These are phyloP conservation scores for Actinomortierella ambigua DNA, from an alignment of 371 early-diverging fungal species.

Conservation along the genomic window DNA sequence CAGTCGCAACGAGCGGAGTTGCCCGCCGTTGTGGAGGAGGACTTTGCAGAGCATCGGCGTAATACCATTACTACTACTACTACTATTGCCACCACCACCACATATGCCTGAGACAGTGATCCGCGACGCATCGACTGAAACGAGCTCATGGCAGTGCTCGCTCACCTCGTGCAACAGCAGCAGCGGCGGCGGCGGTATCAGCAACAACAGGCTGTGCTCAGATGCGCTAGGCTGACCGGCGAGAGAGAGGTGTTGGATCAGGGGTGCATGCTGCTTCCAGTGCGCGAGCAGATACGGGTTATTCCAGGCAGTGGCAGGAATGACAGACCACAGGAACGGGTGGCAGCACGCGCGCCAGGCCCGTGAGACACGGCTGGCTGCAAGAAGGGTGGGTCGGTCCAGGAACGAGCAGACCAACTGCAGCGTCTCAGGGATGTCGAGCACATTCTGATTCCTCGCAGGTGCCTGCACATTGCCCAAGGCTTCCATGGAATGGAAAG, in stretches of 20 bases:
- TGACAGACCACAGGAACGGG: constrained; percentile 20
- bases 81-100: no score
- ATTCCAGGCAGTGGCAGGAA: constrained; percentile 28
- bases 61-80: no score
- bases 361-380: constrained; percentile 20
- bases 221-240: no score
- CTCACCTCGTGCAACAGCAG: no score
- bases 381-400: constrained; percentile 16
- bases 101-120: no score
- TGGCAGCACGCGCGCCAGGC: constrained; percentile 17
- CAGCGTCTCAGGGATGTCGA: constrained; percentile 17
- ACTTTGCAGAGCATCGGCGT: no score
- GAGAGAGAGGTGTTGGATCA: constrained; percentile 12
- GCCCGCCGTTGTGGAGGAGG: constrained; percentile 9
- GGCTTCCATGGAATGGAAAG: constrained; percentile 1
- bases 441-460: background rate
- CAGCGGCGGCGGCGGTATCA: no score
- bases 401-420: constrained; percentile 29
- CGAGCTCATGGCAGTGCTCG: no score
- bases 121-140: no score
- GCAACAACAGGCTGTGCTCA: no score
- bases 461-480: background rate
- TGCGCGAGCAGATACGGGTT: constrained; percentile 14
- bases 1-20: constrained; percentile 18
- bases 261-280: constrained; percentile 17